Percentiles rank a stretch among this genome's conserved stretches.
Evolutionary conservation across 2,329 filamentous ascomycete species (phyloP).

Genomic region (Bipolaris victoriae): DNA sequence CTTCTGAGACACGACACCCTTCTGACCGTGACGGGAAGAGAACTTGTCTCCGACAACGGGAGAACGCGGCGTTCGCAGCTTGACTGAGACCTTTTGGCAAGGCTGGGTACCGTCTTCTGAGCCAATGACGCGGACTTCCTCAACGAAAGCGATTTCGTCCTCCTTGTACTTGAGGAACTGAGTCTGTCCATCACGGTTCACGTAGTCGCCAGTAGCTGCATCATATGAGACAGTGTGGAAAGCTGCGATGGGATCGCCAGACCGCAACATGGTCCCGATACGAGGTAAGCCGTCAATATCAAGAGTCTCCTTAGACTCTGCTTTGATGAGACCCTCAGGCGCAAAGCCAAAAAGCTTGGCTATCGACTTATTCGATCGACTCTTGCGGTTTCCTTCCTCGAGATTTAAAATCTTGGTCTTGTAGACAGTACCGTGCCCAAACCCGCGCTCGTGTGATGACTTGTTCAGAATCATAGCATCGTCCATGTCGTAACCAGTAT

Average conservation of each 20-base stretch:
- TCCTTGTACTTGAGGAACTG: constrained; percentile 96
- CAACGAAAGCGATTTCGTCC: constrained; percentile 82
- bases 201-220: constrained; percentile 70
- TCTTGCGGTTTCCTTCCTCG: constrained; percentile 74
- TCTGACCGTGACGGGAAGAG: constrained; percentile 96
- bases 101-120: constrained; percentile 83
- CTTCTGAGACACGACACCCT: constrained; percentile 95
- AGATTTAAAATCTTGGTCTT: constrained; percentile 94
- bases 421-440: constrained; percentile 95
- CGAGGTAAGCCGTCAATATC: constrained; percentile 88
- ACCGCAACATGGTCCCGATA: constrained; percentile 76
- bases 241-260: constrained; percentile 85
- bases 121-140: constrained; percentile 90
- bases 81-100: constrained; percentile 87
- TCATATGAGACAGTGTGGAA: constrained; percentile 88
- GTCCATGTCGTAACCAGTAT: constrained; percentile 99
- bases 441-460: constrained; percentile 92
- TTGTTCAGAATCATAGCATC: constrained; percentile 99
- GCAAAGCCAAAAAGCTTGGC: constrained; percentile 91
- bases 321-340: constrained; percentile 73
- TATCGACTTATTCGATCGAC: constrained; percentile 70
- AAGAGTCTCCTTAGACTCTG: constrained; percentile 72
- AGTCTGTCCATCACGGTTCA: constrained; percentile 85
- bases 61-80: constrained; percentile 86
- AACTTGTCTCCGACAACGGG: constrained; percentile 99